Percentiles rank a stretch among this genome's conserved stretches.
Conservation (phyloP, 2,329 filamentous ascomycete species). For the Onygenales sp. region DNA sequence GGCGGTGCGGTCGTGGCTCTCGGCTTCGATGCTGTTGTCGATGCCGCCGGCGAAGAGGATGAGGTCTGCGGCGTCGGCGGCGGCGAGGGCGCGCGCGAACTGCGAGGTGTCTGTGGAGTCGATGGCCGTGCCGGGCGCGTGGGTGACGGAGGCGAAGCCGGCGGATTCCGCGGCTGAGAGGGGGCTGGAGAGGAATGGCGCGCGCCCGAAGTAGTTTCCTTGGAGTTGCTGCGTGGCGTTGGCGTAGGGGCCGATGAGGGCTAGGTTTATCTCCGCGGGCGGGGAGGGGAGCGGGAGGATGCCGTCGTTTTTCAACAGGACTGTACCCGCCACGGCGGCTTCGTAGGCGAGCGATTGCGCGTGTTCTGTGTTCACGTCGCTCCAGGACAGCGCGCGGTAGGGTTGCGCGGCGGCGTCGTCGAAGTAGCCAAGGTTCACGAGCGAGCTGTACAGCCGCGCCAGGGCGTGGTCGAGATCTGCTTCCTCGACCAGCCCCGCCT, state of each 20-base stretch:
- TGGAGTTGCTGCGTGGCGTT: slow-evolving; percentile 49
- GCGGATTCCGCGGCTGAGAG: slow-evolving; percentile 42
- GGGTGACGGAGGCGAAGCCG: slow-evolving; percentile 34
- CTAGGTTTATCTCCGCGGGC: slow-evolving; percentile 31
- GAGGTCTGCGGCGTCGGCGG: slow-evolving; percentile 26
- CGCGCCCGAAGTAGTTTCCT: slow-evolving; percentile 49
- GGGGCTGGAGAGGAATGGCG: slow-evolving; percentile 48
- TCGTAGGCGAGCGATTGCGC: slow-evolving; percentile 48
- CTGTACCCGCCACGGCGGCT: slow-evolving; percentile 40
- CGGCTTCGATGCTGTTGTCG: slow-evolving; percentile 33
- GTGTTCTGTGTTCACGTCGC: slow-evolving; percentile 46
- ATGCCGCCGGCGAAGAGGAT: slow-evolving; percentile 35
- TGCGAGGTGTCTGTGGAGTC: slow-evolving; percentile 19
- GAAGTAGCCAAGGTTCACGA: slow-evolving; percentile 45
- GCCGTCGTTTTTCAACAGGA: slow-evolving; percentile 46
- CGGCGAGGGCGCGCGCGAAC: slow-evolving; percentile 25
- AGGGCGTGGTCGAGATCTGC: slow-evolving; percentile 39
- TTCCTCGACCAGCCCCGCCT: slow-evolving; percentile 35
- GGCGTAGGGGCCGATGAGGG: slow-evolving; percentile 50
- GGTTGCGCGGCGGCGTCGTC: slow-evolving; percentile 31
- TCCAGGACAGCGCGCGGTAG: slow-evolving; percentile 46
- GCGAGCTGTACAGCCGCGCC: slow-evolving; percentile 39
- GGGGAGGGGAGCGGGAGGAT: slow-evolving; percentile 33
- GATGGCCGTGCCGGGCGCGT: slow-evolving; percentile 31
- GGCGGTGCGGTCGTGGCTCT: slow-evolving; percentile 30